Percentiles rank a stretch among this genome's conserved stretches.
Conservation (phyloP, 2,329 filamentous ascomycete species). For the Phaeosphaeriaceae sp. region DNA sequence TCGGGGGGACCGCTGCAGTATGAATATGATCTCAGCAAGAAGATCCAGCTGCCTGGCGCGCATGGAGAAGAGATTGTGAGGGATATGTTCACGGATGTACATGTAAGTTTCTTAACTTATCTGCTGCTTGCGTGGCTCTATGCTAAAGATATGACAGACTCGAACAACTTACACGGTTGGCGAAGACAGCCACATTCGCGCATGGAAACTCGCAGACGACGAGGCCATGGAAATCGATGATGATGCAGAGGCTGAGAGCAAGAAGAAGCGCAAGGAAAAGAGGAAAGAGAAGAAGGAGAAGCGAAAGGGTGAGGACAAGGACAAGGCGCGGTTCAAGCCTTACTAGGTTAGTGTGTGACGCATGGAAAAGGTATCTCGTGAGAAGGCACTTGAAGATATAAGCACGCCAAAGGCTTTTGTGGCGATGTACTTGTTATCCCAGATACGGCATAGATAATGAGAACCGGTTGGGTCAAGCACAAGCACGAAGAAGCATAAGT, state of each 20-base stretch:
- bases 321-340: conserved; percentile 49
- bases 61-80: conserved; percentile 59
- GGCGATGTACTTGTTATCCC: too few species aligned
- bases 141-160: conserved; percentile 27
- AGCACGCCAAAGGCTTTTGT: too few species aligned
- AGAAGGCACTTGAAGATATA: too few species aligned
- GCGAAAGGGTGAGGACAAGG: conserved; percentile 34
- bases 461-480: too few species aligned
- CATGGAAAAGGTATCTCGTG: too few species aligned
- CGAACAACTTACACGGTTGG: conserved; percentile 54
- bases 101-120: conserved; percentile 43
- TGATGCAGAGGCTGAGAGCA: conserved; percentile 15
- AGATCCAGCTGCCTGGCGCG: conserved; percentile 47
- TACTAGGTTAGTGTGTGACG: conserved; percentile 32
- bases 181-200: conserved; percentile 56
- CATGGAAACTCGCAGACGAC: conserved; percentile 47
- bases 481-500: too few species aligned
- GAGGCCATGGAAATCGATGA: conserved; percentile 38
- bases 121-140: too few species aligned
- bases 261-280: conserved; percentile 35
- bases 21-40: conserved; percentile 30
- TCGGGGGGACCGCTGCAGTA: conserved; percentile 36
- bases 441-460: too few species aligned
- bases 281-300: conserved; percentile 45
- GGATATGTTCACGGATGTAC: conserved; percentile 51